Conservation (phyloP, 2,329 filamentous ascomycete genomes). For the Talaromyces sp. region DNA sequence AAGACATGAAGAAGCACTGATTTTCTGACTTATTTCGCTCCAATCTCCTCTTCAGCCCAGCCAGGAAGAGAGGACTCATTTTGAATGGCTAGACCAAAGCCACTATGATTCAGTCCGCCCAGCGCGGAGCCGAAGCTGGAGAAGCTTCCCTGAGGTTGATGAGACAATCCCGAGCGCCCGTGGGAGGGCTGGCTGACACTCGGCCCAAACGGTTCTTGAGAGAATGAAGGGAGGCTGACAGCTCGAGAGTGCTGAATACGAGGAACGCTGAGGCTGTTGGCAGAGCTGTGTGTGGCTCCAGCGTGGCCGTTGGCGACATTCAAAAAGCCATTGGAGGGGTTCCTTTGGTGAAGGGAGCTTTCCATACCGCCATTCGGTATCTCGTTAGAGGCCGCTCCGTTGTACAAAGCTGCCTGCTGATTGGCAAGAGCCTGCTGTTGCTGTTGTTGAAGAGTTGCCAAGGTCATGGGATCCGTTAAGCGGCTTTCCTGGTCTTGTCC, state of each 20-base stretch:
- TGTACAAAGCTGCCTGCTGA: slow-evolving; percentile 79
- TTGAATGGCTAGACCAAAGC: slow-evolving; percentile 58
- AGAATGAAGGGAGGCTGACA: slow-evolving; percentile 77
- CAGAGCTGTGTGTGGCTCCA: slow-evolving; percentile 67
- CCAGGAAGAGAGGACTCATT: slow-evolving; percentile 56
- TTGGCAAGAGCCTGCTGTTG: slow-evolving; percentile 62
- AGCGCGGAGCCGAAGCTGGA: slow-evolving; percentile 58
- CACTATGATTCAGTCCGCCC: slow-evolving; percentile 55
- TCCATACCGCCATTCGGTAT: slow-evolving; percentile 55
- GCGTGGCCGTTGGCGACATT: slow-evolving; percentile 53
- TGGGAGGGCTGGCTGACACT: slow-evolving; percentile 34
- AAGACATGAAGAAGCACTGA: background rate
- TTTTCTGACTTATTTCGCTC: slow-evolving; percentile 45
- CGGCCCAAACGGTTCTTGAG: slow-evolving; percentile 54
- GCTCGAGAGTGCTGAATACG: slow-evolving; percentile 69
- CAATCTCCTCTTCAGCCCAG: slow-evolving; percentile 63
- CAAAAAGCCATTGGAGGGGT: slow-evolving; percentile 63
- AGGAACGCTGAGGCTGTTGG: slow-evolving; percentile 47
- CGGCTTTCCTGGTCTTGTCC: slow-evolving; percentile 64
- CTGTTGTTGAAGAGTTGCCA: slow-evolving; percentile 54
- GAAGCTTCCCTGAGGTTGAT: slow-evolving; percentile 51
- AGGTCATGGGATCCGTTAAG: slow-evolving; percentile 41
- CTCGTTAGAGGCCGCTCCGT: slow-evolving; percentile 64
- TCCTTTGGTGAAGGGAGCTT: slow-evolving; percentile 48
- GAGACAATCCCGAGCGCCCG: slow-evolving; percentile 34